phyloP scores from a whole-genome alignment of 176 grass and related monocot genomes.

The Miscanthus lutarioriparius region DNA sequence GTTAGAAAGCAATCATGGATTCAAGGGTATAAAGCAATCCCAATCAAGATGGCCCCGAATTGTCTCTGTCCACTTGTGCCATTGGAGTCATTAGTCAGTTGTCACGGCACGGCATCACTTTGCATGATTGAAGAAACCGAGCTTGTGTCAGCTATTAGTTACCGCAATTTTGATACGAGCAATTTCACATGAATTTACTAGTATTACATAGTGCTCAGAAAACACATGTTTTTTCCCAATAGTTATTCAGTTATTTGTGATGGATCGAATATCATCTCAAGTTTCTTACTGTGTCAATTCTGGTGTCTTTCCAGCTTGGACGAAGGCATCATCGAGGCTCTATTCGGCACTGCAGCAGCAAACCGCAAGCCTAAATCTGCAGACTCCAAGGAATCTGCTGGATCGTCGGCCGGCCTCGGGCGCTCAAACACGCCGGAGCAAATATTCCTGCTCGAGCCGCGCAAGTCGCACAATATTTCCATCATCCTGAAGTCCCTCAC shows the following conservation, averaged over 20 bases:
- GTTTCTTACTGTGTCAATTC: background rate
- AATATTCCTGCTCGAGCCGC: slow-evolving; percentile 78
- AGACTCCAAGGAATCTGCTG: slow-evolving; percentile 34
- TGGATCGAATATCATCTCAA: too few species aligned
- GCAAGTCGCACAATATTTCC: slow-evolving; percentile 89
- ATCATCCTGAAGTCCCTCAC: slow-evolving; percentile 88
- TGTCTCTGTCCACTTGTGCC: too few species aligned
- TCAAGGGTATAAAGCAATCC: background rate
- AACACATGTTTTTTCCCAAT: background rate
- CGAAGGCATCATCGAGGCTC: slow-evolving; percentile 84
- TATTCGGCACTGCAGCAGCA: slow-evolving; percentile 67
- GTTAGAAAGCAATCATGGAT: slow-evolving; percentile 25
- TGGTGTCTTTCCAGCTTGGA: slow-evolving; percentile 59
- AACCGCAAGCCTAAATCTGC: slow-evolving; percentile 51
- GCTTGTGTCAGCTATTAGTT: too few species aligned
- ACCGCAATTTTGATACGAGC: background rate
- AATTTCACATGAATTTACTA: background rate
- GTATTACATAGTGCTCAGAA: background rate
- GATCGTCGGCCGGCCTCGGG: slow-evolving; percentile 28
- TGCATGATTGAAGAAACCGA: too few species aligned
- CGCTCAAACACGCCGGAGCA: slow-evolving; percentile 47
- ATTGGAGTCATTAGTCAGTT: too few species aligned
- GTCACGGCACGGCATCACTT: too few species aligned
- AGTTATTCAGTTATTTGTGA: background rate
- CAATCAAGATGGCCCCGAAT: too few species aligned